Evolutionary conservation across 495 filamentous ascomycete genomes (phyloP), one percentile per base, ranked within the genome.

Genomic region (Endocarpon pusillum): DNA sequence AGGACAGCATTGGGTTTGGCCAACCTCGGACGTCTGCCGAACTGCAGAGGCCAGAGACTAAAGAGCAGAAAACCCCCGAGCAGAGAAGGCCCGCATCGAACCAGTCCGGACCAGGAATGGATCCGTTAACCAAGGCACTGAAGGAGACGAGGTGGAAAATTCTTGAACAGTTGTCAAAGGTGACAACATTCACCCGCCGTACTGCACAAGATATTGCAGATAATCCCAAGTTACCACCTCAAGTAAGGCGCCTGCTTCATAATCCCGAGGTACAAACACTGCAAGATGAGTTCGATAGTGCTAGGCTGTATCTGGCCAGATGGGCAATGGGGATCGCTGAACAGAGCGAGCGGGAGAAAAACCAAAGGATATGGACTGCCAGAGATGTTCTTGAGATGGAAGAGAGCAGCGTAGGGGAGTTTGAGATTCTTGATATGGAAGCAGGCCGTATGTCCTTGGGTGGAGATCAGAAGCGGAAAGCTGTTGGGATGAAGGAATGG

Each of bases 241-340:
- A 94, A 47, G 71, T 96, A 19, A 68, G 78, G 43, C 68, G 82
- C 34, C 43, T 97, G 48, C 71, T 96, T 60, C 70, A 74, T 45
- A 93, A 91, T 36, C 91, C 89, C 1, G 86, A 97, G 48, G 86
- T 97, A 8, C 85, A 93, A 54, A 94, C 83, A 0, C 44, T 97
- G 30, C 82, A 89, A 50, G 86, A 94, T 39, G 89, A 97, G 49
- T 97, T 96, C 42, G 91, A 96, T 54, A 92, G 82, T 45, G 89
- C 91, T 4, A 67, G 89, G 40, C 59, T 97, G 23, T 97, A 97
- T 45, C 63, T 97, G 16, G 89, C 89, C 2, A 65, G 89, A 29
- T 97, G 89, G 89, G 89, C 89, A 0, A 96, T 96, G 89, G 91
- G 82, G 1, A 91, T 97, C 35, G 84, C 87, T 0, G 89, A 97